Base-by-base conservation (phyloP, 73 alveolate genomes). In the Uronychia setigera region DNA sequence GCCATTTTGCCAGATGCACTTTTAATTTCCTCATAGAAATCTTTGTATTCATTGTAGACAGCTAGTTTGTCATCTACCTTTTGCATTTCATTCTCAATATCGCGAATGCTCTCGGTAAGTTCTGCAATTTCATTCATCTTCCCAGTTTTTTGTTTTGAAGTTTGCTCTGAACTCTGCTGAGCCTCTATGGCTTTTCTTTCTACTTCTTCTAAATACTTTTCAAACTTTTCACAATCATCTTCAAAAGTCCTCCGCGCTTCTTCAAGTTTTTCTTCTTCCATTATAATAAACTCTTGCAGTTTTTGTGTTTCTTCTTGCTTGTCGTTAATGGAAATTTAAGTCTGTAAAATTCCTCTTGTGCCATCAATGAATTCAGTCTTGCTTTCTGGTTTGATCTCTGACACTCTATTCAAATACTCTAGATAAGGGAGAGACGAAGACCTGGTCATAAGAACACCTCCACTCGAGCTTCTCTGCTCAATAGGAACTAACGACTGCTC, bases 271-370 rank as follows among this genome's bases (percentile, higher is more conserved):
- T 85, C 92, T 31, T 59, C 29, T 30, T 85, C 92, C 81, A 78
- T 78, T 35, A 85, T 85, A 9, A 85, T 77, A 59, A 58, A 86
- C 79, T 86, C 88, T 31, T 59, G 30, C 59, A 86, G 79, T 59
- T 85, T 81, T 58, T 86, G 80, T n/a, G 92, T 86, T 34, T 86
- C 92, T 79, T 86, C 92, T 1, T 31, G 58, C 74, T 86, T 86
- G 34, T 78, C 84, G 74, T 86, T 86, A 26, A 86, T 86, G 1
- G 88, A 5, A 46, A 86, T 86, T 27, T 58, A 34, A 28, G 92
- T 60, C 30, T 27, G 19, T n/a, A 86, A 57, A 27, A 86, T 86
- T 9, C 29, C 9, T 31, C 92, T 46, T 27, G 84, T 31, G 29
- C 34, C 33, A 29, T 26, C 0, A 29, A 86, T 67, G 58, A 79